Evolutionary conservation across 352 stramenopile species (phyloP), one percentile per base, ranked within the genome.

Genomic region (Globisporangium alternatum): DNA sequence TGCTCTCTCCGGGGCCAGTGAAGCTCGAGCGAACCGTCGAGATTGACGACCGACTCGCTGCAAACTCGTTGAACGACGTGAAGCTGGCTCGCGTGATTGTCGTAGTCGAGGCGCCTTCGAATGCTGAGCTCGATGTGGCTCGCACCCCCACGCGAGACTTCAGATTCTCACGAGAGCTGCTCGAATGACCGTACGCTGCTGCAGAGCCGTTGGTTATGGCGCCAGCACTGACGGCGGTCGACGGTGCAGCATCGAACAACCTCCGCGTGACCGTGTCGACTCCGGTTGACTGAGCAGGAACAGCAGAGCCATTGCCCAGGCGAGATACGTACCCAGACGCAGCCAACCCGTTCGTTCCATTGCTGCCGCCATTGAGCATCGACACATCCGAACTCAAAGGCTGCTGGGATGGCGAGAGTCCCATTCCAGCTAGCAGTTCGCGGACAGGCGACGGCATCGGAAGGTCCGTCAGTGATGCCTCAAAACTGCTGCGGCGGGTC

Each of bases 401-500:
- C 53, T 60, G 35, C 15, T 81, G 70, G 12, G 68, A 33, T 17
- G 69, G 59, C 0, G 70, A 69, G 37, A 71, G 59, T 5, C 68
- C 75, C 75, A 86, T 81, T 1, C 74, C 60, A 31, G 68, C 64
- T 0, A 92, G 70, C 57, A 83, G 65, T 47, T 83, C 67, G 10
- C 71, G 75, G 22, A 90, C 77, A 19, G 75, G 76, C 19, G 81
- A 90, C 3, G 76, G 78, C 25, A 78, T 66, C 2, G 82, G 80
- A 7, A 91, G 49, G 53, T 93, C 81, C 33, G 83, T 79, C 44
- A 91, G 70, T 17, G 80, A 79, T 10, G 64, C 70, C 52, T 91
- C 80, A 35, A 95, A 90, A 0, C 60, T 76, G 48, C 74, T 69
- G 12, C 68, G 65, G 0, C 83, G 72, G 17, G 80, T 78, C 59